A percentile compares a stretch with the other conserved stretches of the same genome.
Conservation (phyloP, 2,329 filamentous ascomycete genomes). For the Trichophaea hybrida region DNA sequence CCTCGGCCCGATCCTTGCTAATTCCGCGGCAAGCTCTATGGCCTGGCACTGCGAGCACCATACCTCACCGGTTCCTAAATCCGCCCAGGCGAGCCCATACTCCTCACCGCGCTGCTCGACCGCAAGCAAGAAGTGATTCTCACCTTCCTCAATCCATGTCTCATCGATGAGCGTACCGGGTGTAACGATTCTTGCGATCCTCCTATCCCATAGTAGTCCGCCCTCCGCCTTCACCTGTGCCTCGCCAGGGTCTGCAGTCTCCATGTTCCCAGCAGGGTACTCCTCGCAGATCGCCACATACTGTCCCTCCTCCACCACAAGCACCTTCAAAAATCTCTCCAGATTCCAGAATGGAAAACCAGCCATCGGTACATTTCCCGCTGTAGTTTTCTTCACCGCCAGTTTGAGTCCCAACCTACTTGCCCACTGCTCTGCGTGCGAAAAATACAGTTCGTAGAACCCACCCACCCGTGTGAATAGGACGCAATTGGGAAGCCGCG, state of each 20-base stretch:
- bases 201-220: constrained; percentile 69
- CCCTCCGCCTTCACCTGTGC: constrained; percentile 42
- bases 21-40: constrained; percentile 57
- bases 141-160: constrained; percentile 86
- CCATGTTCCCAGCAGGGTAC: constrained; percentile 55
- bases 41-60: constrained; percentile 65
- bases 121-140: constrained; percentile 83
- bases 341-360: constrained; percentile 90
- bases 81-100: constrained; percentile 81
- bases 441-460: constrained; percentile 97
- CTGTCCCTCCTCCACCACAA: constrained; percentile 79
- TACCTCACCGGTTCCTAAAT: constrained; percentile 89
- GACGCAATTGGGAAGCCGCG: constrained; percentile 65
- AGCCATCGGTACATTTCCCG: constrained; percentile 73
- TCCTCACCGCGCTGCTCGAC: constrained; percentile 33
- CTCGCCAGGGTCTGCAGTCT: neutral
- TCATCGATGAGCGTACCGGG: constrained; percentile 94
- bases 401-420: constrained; percentile 80
- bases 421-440: constrained; percentile 80
- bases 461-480: constrained; percentile 81
- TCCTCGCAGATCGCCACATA: constrained; percentile 93
- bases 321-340: constrained; percentile 78
- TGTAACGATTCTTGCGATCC: constrained; percentile 75
- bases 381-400: constrained; percentile 62
- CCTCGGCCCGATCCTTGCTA: constrained; percentile 68